A percentile compares a stretch with the other conserved stretches of the same genome.
Conservation (phyloP, 108 stramenopile genomes). For the Bacterosira constricta region DNA sequence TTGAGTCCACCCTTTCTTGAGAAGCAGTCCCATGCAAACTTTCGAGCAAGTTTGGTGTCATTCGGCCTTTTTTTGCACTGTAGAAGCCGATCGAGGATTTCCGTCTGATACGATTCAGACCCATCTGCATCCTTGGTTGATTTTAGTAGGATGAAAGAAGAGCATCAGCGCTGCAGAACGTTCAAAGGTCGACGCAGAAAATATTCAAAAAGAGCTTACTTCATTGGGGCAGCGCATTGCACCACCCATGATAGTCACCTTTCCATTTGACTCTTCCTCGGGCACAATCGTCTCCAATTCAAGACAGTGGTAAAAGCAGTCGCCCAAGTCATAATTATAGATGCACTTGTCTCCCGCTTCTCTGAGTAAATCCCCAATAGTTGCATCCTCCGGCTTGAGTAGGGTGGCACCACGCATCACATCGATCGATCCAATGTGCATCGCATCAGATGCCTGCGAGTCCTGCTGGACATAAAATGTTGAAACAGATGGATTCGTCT, state of each 20-base stretch:
- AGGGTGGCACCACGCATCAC: not conserved
- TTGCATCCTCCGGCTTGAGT: slow-evolving; percentile 5
- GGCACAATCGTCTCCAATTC: slow-evolving; percentile 6
- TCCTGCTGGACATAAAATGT: no score
- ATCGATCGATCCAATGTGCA: not conserved
- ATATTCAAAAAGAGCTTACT: no score
- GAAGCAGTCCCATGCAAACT: slow-evolving; percentile 22
- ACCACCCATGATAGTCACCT: slow-evolving; percentile 12
- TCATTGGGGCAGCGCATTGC: slow-evolving; percentile 38
- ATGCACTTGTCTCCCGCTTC: slow-evolving; percentile 17
- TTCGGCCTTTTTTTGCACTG: not conserved
- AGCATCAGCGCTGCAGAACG: no score
- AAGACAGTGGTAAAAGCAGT: slow-evolving; percentile 23
- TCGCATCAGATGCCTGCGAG: no score
- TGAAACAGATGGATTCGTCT: no score
- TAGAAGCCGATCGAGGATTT: slow-evolving; percentile 11
- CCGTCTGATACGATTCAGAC: slow-evolving; percentile 15
- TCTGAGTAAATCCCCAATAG: slow-evolving; percentile 22
- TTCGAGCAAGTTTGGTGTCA: slow-evolving; percentile 1
- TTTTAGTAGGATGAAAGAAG: no score
- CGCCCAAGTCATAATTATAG: slow-evolving; percentile 42
- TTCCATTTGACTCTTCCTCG: slow-evolving; percentile 10
- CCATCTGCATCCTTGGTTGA: no score
- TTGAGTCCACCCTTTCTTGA: slow-evolving; percentile 3
- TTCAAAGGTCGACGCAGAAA: no score